Conservation (phyloP, 345 rosid genomes). For the Populus tremula region DNA sequence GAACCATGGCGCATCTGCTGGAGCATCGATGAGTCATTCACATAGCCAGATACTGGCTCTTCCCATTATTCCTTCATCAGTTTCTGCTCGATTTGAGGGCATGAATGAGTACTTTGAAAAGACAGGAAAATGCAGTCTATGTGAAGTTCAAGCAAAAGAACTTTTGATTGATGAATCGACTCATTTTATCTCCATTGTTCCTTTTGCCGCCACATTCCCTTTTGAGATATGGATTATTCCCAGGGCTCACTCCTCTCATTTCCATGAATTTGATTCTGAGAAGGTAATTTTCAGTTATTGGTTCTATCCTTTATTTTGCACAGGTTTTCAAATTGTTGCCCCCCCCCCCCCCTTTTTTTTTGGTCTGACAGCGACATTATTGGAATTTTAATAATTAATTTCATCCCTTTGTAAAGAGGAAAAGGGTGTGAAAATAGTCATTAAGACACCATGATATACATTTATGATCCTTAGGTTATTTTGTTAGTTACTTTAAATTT, state of each 20-base stretch:
- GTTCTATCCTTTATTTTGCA: neutral
- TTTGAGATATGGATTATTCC: slow-evolving; percentile 92
- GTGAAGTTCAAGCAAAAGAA: slow-evolving; percentile 51
- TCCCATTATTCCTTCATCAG: slow-evolving; percentile 68
- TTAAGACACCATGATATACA: neutral
- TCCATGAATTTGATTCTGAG: slow-evolving; percentile 54
- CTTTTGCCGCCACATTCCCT: slow-evolving; percentile 63
- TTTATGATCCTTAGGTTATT: neutral
- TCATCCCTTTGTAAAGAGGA: neutral
- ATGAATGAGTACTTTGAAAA: slow-evolving; percentile 53
- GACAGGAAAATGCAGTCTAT: slow-evolving; percentile 66
- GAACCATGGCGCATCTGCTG: slow-evolving; percentile 92
- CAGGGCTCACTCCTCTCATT: slow-evolving; percentile 58
- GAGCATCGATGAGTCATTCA: slow-evolving; percentile 91
- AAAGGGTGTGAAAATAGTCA: neutral
- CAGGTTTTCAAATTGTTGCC: neutral
- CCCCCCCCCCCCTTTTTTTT: too few species aligned
- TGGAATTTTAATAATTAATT: neutral
- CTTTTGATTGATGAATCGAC: slow-evolving; percentile 56
- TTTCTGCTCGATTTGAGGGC: slow-evolving; percentile 50
- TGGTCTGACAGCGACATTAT: neutral
- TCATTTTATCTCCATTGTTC: slow-evolving; percentile 61
- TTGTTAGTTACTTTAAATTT: neutral
- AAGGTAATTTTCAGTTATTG: slow-evolving; percentile 39
- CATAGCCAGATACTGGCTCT: slow-evolving; percentile 86